Evolutionary conservation across 2,329 filamentous ascomycete genomes (phyloP).

Genomic region (Colletotrichum sp.): DNA sequence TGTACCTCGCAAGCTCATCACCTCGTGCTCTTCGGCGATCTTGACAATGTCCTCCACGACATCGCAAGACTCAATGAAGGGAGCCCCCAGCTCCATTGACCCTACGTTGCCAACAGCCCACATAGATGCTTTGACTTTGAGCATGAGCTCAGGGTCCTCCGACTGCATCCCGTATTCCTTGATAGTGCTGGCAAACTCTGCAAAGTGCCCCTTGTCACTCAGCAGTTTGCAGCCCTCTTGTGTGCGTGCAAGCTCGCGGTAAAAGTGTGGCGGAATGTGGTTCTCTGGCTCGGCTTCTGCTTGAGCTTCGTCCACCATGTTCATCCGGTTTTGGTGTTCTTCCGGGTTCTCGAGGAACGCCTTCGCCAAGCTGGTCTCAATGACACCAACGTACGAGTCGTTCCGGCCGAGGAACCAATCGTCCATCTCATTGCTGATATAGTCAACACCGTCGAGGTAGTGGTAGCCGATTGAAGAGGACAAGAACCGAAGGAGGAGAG

Average conservation of each 20-base stretch:
- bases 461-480: conserved; percentile 98
- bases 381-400: conserved; percentile 91
- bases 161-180: conserved; percentile 85
- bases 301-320: conserved; percentile 63
- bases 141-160: conserved; percentile 82
- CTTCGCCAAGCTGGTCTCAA: conserved; percentile 92
- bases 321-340: conserved; percentile 61
- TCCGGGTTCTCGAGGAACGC: conserved; percentile 75
- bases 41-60: conserved; percentile 86
- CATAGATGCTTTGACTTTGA: conserved; percentile 94
- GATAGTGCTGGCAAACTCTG: conserved; percentile 90
- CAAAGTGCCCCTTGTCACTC: conserved; percentile 93
- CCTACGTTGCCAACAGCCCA: conserved; percentile 99
- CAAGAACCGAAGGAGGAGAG: conserved; percentile 87
- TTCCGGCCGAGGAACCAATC: conserved; percentile 98
- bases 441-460: conserved; percentile 95
- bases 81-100: conserved; percentile 95
- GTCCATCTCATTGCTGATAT: conserved; percentile 99
- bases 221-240: conserved; percentile 90
- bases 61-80: conserved; percentile 88
- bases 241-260: conserved; percentile 91
- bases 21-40: conserved; percentile 86
- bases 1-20: conserved; percentile 92
- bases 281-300: conserved; percentile 64
- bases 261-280: conserved; percentile 95